Evolutionary conservation across 345 rosid species (phyloP).

Genomic region (Euphorbia pulcherrima): DNA sequence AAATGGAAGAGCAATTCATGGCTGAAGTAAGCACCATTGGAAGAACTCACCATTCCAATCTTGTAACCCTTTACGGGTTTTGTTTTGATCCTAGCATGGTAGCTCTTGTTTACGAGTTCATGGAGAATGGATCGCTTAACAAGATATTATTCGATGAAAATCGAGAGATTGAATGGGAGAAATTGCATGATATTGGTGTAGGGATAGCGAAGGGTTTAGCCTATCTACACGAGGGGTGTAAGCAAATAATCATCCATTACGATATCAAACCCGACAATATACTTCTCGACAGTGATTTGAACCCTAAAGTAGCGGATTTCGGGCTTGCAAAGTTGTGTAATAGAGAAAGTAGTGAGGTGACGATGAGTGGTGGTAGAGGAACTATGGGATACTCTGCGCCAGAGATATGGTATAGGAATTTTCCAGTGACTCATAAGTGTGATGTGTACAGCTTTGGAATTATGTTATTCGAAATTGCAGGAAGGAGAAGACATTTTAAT

Average conservation of each 20-base stretch:
- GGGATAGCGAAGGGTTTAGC: slow-evolving; percentile 23
- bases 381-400: slow-evolving; percentile 20
- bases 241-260: slow-evolving; percentile 22
- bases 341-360: neutral
- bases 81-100: slow-evolving; percentile 25
- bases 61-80: slow-evolving; percentile 36
- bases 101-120: slow-evolving; percentile 39
- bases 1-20: slow-evolving; percentile 37
- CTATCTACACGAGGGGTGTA: slow-evolving; percentile 27
- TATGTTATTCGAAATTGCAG: slow-evolving; percentile 23
- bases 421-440: slow-evolving; percentile 14
- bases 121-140: slow-evolving; percentile 38
- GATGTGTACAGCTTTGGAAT: slow-evolving; percentile 34
- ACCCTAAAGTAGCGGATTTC: slow-evolving; percentile 26
- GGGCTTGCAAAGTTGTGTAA: slow-evolving; percentile 24
- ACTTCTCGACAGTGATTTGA: slow-evolving; percentile 16
- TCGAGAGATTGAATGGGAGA: slow-evolving; percentile 13
- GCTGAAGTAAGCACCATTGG: slow-evolving; percentile 44
- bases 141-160: slow-evolving; percentile 12
- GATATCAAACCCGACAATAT: slow-evolving; percentile 35
- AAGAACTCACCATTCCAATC: slow-evolving; percentile 30
- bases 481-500: slow-evolving; percentile 14
- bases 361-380: slow-evolving; percentile 6
- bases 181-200: slow-evolving; percentile 12
- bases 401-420: slow-evolving; percentile 3